phyloP scores from a whole-genome alignment of 331 rosid genomes.

The Ulmus americana region DNA sequence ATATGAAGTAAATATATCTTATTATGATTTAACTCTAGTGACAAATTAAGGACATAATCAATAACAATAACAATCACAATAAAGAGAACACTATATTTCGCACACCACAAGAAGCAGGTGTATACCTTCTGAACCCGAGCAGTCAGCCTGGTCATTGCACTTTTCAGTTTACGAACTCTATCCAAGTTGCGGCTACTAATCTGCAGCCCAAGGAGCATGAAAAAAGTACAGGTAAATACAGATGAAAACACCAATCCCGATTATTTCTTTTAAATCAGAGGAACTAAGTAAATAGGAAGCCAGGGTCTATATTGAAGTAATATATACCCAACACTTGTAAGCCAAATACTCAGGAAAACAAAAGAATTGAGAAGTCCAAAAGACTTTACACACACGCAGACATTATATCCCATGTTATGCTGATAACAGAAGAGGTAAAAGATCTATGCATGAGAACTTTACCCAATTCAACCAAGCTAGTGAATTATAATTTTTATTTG shows the following conservation, averaged over 20 bases:
- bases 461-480: neutral
- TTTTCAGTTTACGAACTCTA: slow-evolving; percentile 86
- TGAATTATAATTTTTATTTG: neutral
- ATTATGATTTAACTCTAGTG: too few species aligned
- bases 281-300: neutral
- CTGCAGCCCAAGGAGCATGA: slow-evolving; percentile 35
- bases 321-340: neutral
- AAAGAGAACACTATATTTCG: too few species aligned
- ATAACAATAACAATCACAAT: too few species aligned
- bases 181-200: slow-evolving; percentile 95
- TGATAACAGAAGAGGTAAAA: neutral
- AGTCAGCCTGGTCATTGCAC: slow-evolving; percentile 99
- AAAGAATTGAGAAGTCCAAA: too few species aligned
- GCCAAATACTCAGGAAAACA: neutral
- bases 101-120: neutral
- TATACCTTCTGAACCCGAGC: slow-evolving; percentile 95
- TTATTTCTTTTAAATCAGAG: neutral
- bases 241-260: neutral
- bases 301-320: neutral
- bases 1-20: neutral
- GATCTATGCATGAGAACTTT: neutral
- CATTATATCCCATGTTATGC: neutral
- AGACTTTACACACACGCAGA: neutral
- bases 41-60: too few species aligned
- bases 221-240: neutral